Evolutionary conservation across 192 early-diverging fungal genomes (phyloP).

Genomic region (Jimgerdemannia flammicorona): DNA sequence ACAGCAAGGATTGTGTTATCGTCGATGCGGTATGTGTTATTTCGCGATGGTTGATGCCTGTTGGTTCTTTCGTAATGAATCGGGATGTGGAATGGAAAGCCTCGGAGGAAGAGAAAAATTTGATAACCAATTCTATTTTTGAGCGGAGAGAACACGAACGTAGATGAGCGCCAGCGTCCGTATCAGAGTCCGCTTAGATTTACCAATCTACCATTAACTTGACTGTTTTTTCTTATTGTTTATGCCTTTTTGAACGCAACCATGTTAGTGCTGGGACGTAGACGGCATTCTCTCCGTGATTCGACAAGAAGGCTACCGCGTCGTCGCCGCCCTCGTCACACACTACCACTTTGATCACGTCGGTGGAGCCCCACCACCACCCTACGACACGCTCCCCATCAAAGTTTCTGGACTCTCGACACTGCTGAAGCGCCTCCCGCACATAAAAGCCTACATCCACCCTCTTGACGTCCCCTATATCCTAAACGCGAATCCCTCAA

Average conservation of each 20-base stretch:
- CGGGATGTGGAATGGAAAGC: constrained; percentile 37
- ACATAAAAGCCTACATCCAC: constrained; percentile 74
- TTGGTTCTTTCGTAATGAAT: background rate
- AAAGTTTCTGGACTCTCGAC: constrained; percentile 74
- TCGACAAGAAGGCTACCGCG: constrained; percentile 51
- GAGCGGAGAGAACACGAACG: constrained; percentile 42
- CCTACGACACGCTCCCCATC: constrained; percentile 75
- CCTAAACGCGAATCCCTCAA: constrained; percentile 58
- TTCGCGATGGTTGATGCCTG: background rate
- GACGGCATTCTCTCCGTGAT: constrained; percentile 71
- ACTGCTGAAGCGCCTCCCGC: constrained; percentile 68
- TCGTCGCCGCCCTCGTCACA: constrained; percentile 75
- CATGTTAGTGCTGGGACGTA: constrained; percentile 81
- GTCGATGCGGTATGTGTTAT: constrained; percentile 68
- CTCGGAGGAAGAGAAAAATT: constrained; percentile 60
- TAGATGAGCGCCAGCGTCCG: constrained; percentile 42
- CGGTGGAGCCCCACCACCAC: constrained; percentile 82
- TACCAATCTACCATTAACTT: constrained; percentile 7
- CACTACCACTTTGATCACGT: constrained; percentile 88
- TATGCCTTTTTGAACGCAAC: background rate
- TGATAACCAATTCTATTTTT: constrained; percentile 74
- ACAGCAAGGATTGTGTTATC: constrained; percentile 67
- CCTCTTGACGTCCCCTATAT: constrained; percentile 71
- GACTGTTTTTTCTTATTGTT: constrained; percentile 54
- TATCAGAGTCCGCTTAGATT: no score